Evolutionary conservation across 2,329 filamentous ascomycete species (phyloP).

Genomic region (Penicillium sp.): DNA sequence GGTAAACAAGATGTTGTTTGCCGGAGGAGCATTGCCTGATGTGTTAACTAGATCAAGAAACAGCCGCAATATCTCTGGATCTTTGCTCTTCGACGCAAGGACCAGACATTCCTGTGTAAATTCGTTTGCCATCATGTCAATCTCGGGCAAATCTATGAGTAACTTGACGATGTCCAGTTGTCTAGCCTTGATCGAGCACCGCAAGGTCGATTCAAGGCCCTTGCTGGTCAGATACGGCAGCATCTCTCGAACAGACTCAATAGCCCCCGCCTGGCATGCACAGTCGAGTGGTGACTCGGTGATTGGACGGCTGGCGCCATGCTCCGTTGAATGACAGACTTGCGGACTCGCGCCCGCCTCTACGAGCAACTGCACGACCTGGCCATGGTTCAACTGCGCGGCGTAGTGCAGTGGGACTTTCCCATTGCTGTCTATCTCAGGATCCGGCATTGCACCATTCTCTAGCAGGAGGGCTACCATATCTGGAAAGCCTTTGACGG

Average conservation of each 20-base stretch:
- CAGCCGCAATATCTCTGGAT: neutral
- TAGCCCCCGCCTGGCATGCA: neutral
- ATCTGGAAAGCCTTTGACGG: conserved; percentile 10
- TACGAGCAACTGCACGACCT: conserved; percentile 17
- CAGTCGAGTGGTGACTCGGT: neutral
- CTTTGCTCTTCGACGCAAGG: neutral
- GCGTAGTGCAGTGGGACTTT: conserved; percentile 17
- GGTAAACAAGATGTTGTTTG: neutral
- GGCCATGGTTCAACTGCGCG: conserved; percentile 14
- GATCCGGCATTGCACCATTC: conserved; percentile 14
- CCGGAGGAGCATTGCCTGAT: neutral
- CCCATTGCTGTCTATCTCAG: conserved; percentile 9
- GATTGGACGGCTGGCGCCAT: neutral
- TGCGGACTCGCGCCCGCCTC: conserved; percentile 1
- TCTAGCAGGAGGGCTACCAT: conserved; percentile 15
- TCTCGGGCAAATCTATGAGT: neutral
- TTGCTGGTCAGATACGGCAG: conserved; percentile 6
- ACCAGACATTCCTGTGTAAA: neutral
- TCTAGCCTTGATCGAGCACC: conserved; percentile 1
- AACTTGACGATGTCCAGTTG: neutral
- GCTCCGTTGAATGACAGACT: neutral
- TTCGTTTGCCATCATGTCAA: neutral
- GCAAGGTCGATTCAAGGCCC: neutral
- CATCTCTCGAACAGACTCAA: conserved; percentile 10
- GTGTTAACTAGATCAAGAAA: neutral